A percentile compares a stretch with the other conserved stretches of the same genome.
Evolutionary conservation across 306 rosid genomes (phyloP).

Genomic region (Castanospermum australe): DNA sequence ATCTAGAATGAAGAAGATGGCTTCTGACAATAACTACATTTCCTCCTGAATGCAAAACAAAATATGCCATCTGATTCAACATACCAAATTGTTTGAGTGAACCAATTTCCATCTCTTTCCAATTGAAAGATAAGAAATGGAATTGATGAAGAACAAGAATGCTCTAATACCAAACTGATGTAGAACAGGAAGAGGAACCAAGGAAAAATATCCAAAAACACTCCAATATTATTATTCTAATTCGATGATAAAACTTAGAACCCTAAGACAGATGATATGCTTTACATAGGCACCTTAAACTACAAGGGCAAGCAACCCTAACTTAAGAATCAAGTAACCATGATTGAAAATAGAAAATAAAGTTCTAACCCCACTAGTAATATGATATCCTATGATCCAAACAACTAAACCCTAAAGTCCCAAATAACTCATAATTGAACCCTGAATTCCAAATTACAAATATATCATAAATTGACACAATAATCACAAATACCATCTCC

Average conservation of each 20-base stretch:
- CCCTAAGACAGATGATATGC: too few species aligned
- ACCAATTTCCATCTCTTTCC: background rate
- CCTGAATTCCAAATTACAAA: too few species aligned
- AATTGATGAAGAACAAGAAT: background rate
- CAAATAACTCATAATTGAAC: too few species aligned
- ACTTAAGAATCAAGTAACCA: background rate
- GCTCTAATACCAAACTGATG: background rate
- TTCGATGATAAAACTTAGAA: too few species aligned
- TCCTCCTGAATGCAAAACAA: background rate
- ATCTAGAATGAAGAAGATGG: background rate
- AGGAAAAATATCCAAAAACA: too few species aligned
- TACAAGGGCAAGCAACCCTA: background rate
- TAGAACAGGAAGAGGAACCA: too few species aligned
- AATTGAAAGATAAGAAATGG: background rate
- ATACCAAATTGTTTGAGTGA: background rate
- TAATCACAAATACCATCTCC: background rate
- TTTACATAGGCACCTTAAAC: background rate
- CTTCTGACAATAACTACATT: background rate
- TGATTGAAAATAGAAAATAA: too few species aligned
- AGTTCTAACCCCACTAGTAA: background rate
- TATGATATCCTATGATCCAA: background rate
- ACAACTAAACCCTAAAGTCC: background rate
- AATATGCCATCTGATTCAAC: constrained; percentile 2
- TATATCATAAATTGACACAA: background rate
- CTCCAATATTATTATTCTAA: too few species aligned